Percentiles rank a stretch among this genome's conserved stretches.
phyloP scores from a whole-genome alignment of 768 basidiomycete genomes.

The button mushroom (Agaricus bisporus) region DNA sequence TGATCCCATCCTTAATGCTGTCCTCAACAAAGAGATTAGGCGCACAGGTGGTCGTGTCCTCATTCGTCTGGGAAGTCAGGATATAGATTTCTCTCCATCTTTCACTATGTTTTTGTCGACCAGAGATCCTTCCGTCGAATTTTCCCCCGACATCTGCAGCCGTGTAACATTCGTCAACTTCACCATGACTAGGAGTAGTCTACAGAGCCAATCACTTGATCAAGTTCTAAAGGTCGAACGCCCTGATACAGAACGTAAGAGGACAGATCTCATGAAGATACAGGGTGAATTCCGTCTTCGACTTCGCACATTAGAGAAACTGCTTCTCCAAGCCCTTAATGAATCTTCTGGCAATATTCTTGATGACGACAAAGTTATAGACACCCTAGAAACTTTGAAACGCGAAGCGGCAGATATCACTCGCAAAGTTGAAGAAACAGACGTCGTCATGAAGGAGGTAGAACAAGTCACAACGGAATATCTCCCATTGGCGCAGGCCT shows the following conservation, averaged over 20 bases:
- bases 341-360: conserved; percentile 96
- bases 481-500: conserved; percentile 89
- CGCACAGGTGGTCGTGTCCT: conserved; percentile 96
- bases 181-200: conserved; percentile 97
- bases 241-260: conserved; percentile 91
- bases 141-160: conserved; percentile 98
- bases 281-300: conserved; percentile 97
- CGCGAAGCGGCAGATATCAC: conserved; percentile 95
- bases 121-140: conserved; percentile 93
- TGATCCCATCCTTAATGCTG: conserved; percentile 95
- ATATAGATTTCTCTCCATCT: conserved; percentile 99
- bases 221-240: conserved; percentile 96
- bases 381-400: conserved; percentile 93
- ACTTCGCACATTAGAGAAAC: conserved; percentile 86
- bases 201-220: conserved; percentile 96
- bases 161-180: conserved; percentile 95
- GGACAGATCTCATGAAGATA: conserved; percentile 95
- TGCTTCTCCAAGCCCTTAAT: conserved; percentile 90
- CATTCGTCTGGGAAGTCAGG: conserved; percentile 94
- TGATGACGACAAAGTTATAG: conserved; percentile 98
- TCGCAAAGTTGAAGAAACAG: conserved; percentile 93
- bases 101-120: conserved; percentile 99
- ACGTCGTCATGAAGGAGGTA: conserved; percentile 92
- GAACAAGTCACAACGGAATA: conserved; percentile 95
- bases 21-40: conserved; percentile 93